Base-by-base conservation (phyloP, 371 early-diverging fungal genomes). In the Caulochytrium protostelioides region DNA sequence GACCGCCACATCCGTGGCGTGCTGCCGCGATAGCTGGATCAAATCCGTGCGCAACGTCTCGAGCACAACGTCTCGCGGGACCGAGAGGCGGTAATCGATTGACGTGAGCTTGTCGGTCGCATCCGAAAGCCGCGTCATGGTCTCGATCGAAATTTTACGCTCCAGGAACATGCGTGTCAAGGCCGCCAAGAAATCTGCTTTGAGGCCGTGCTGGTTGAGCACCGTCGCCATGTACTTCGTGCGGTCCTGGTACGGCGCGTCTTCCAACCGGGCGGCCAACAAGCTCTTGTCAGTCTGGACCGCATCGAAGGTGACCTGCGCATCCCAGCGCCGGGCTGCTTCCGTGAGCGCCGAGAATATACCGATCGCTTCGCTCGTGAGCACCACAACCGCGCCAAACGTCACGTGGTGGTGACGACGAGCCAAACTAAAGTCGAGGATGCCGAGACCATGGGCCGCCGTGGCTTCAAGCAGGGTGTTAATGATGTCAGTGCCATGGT, bases 401-500 rank as follows among this genome's bases (percentile, higher is more conserved):
- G 82, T 80, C 13, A 82, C 83, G 39, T 78, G 70, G 52, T 83
- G 83, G 46, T 83, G 76, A 19, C 82, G 62, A 38, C 83, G 74
- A 12, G 81, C 76, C 9, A 83, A 58, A 55, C 73, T 75, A 41
- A 82, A 79, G 46, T 83, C 83, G 12, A 72, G 70, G 13, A 83
- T 63, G 15, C 54, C 59, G 42, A 74, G 74, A 10, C 67, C 60
- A 46, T 76, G 71, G 22, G 59, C 62, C 26, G 76, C 71, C 13
- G 76, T 61, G 35, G 78, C 74, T 20, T 64, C 57, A 12, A 83
- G 60, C 0, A 83, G 64, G 4, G 74, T 75, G 21, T 78, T 79
- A 34, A 82, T 75, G 41, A 83, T 82, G 43, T 83, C 83, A 0
- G 83, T 83, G 30, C 83, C 83, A 44, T 83, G 83, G 4, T 78